Percentiles rank a stretch among this genome's conserved stretches.
These are phyloP conservation scores for Macrolepiota dolichaula DNA, from an alignment of 768 basidiomycete species.

Conservation along the genomic window DNA sequence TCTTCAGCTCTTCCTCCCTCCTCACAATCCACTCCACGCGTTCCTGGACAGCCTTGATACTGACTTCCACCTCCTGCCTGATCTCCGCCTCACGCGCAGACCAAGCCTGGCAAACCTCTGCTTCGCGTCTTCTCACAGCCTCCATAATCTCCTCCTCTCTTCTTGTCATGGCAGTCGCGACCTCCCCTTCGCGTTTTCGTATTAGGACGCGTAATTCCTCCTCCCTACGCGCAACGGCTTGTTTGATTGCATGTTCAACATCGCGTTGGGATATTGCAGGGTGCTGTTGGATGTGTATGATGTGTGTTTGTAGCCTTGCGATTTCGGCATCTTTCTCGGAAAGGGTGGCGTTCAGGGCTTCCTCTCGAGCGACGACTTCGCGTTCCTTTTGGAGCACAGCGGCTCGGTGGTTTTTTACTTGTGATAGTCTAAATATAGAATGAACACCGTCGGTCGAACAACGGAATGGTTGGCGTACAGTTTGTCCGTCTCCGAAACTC, in stretches of 20 bases:
- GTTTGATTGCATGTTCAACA: constrained; percentile 45
- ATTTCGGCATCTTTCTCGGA: constrained; percentile 63
- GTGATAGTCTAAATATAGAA: constrained; percentile 46
- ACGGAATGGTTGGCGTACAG: constrained; percentile 44
- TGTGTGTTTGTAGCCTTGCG: constrained; percentile 38
- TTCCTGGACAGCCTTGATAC: constrained; percentile 46
- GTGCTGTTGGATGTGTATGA: constrained; percentile 37
- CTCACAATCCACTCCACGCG: constrained; percentile 45
- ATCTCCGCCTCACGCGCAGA: constrained; percentile 46
- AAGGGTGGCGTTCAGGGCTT: constrained; percentile 40
- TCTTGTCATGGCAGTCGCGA: constrained; percentile 57
- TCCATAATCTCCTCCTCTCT: constrained; percentile 73
- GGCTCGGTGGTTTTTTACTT: constrained; percentile 62
- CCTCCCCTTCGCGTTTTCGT: constrained; percentile 66
- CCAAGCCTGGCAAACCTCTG: constrained; percentile 63
- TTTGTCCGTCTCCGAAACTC: constrained; percentile 75
- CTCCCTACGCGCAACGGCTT: constrained; percentile 60
- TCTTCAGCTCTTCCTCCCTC: constrained; percentile 50
- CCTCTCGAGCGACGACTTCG: constrained; percentile 58
- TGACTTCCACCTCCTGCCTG: constrained; percentile 45
- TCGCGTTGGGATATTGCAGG: constrained; percentile 29
- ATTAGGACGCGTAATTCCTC: constrained; percentile 66
- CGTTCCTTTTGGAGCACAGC: constrained; percentile 57
- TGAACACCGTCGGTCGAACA: not conserved
- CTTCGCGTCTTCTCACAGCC: constrained; percentile 61